Evolutionary conservation across 2,329 filamentous ascomycete genomes (phyloP).

Genomic region (Fusarium sp.): DNA sequence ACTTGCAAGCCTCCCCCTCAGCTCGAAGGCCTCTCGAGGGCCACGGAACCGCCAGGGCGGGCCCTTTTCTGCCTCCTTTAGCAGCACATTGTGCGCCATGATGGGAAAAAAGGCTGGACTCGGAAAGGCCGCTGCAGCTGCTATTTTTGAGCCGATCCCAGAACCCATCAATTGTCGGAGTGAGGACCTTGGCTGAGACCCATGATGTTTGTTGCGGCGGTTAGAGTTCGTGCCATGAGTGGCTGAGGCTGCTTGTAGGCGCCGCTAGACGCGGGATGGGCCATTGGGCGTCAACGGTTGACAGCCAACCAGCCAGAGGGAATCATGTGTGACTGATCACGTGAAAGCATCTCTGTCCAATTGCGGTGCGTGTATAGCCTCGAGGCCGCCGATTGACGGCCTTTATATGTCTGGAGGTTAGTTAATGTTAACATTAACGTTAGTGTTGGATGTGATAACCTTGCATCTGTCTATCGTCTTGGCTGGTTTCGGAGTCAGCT

Average conservation of each 20-base stretch:
- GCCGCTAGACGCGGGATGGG: slow-evolving; percentile 34
- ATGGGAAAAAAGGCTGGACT: slow-evolving; percentile 12
- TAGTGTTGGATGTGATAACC: slow-evolving; percentile 16
- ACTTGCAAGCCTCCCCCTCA: slow-evolving; percentile 38
- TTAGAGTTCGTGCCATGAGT: slow-evolving; percentile 41
- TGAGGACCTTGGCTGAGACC: slow-evolving; percentile 17
- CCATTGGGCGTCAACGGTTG: slow-evolving; percentile 26
- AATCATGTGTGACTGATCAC: slow-evolving; percentile 18
- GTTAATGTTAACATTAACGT: slow-evolving; percentile 6
- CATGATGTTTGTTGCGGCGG: slow-evolving; percentile 40
- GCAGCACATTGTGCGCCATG: slow-evolving; percentile 25
- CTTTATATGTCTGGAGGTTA: slow-evolving; percentile 1
- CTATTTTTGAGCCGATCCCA: slow-evolving; percentile 32
- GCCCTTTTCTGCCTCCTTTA: slow-evolving; percentile 8
- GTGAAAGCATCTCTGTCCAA: slow-evolving; percentile 25
- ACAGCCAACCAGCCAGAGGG: slow-evolving; percentile 32
- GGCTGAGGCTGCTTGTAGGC: slow-evolving; percentile 36
- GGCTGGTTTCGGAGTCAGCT: slow-evolving; percentile 30
- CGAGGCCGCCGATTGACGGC: slow-evolving; percentile 22
- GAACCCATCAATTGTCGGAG: slow-evolving; percentile 11
- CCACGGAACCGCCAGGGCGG: slow-evolving; percentile 34
- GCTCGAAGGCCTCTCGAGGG: slow-evolving; percentile 20
- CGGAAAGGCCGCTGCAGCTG: slow-evolving; percentile 23
- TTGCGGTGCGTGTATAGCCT: slow-evolving; percentile 27
- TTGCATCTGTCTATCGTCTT: slow-evolving; percentile 8